Base-by-base conservation (phyloP, 106 monocot genomes). In the Allium sativum region DNA sequence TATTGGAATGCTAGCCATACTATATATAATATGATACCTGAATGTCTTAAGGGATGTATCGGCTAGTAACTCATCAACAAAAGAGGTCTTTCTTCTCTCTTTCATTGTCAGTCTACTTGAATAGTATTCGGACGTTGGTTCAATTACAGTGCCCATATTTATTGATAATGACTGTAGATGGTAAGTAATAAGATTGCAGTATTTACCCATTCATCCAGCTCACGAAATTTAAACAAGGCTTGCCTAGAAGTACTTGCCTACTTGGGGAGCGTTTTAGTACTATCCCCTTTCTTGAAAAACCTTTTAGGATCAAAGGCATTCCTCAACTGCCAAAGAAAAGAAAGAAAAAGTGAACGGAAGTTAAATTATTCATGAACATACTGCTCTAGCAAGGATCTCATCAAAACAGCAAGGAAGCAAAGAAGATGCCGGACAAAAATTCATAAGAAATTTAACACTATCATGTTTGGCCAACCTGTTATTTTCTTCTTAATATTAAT, bases 81-180 rank as follows among this genome's bases (percentile, higher is more conserved):
- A 67, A 44, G 93, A 85, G 54, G 70, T 7, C 69, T 89, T 93
- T 71, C 93, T 93, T 71, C 93, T 78, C 76, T 93, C 82, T 70
- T 83, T 89, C 76, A 86, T 93, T 7, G 77, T 89, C 62, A 93
- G 53, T 59, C 93, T 76, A 62, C 79, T 56, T 21, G 93, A 80
- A 76, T 72, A 93, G 80, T 77, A 93, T 71, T 93, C 89, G n/a
- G 75, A 64, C 40, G 72, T 65, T 22, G 85, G 60, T 64, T 93
- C 93, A 52, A 93, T 66, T 20, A 93, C 81, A 44, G 89, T 93
- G 58, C 93, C 93, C 50, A 89, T 65, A 85, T 93, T 65, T 44
- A 62, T 8, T 59, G 44, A 53, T 10, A 55, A 17, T 59, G 41
- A 55, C 12, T 9, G 48, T 21, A 21, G 19, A 16, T 9, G 47